Conservation (phyloP, 2,329 filamentous ascomycete genomes). For the Fusarium udum region DNA sequence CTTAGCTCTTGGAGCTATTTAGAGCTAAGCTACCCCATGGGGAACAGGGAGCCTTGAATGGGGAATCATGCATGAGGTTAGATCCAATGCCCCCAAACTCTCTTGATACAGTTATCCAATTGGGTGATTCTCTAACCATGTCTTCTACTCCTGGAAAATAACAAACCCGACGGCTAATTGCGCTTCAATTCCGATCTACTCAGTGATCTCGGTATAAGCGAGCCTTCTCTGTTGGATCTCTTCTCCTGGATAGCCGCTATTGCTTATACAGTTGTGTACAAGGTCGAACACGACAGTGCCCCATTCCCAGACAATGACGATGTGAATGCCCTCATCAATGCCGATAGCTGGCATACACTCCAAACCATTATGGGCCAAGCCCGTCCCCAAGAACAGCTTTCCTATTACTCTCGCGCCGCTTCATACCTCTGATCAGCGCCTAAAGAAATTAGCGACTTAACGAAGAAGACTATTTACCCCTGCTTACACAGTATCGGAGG, state of each 20-base stretch:
- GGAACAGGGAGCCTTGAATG: too few relatives aligned
- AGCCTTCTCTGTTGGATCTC: not conserved
- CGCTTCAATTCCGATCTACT: not conserved
- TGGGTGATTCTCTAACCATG: too few relatives aligned
- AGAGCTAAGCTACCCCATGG: too few relatives aligned
- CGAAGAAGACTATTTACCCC: rapidly evolving
- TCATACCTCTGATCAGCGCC: not conserved
- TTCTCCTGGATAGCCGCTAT: not conserved
- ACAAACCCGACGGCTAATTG: too few relatives aligned
- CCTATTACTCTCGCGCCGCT: rapidly evolving
- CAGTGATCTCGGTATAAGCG: not conserved
- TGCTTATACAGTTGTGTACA: not conserved
- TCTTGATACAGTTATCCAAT: too few relatives aligned
- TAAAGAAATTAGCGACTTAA: rapidly evolving
- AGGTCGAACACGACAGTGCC: rapidly evolving
- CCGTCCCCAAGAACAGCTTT: rapidly evolving
- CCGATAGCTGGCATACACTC: not conserved
- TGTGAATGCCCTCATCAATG: rapidly evolving
- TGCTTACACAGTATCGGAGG: rapidly evolving
- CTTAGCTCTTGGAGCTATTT: too few relatives aligned
- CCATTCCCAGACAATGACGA: not conserved
- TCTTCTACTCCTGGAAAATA: too few relatives aligned
- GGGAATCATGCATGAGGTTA: too few relatives aligned
- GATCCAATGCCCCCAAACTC: too few relatives aligned
- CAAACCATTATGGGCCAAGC: not conserved